phyloP scores from a whole-genome alignment of 495 filamentous ascomycete species.

The Aspergillus carlsbadensis region DNA sequence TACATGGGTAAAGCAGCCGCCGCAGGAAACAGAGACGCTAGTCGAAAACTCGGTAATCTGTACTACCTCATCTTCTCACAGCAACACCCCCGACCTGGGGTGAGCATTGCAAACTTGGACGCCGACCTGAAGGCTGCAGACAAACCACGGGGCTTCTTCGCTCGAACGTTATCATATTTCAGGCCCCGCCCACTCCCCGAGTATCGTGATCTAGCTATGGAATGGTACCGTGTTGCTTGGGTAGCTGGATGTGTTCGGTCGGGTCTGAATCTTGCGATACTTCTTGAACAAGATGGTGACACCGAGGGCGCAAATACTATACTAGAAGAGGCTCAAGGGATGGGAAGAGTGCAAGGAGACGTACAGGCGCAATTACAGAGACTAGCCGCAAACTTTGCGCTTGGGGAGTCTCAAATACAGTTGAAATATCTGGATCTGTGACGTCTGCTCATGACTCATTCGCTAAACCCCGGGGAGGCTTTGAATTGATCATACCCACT shows the following conservation, averaged over 20 bases:
- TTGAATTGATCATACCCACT: no score
- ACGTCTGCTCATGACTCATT: background rate
- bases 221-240: slow-evolving; percentile 35
- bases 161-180: background rate
- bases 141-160: background rate
- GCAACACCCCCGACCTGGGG: slow-evolving; percentile 24
- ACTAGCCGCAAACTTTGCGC: background rate
- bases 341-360: background rate
- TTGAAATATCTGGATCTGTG: background rate
- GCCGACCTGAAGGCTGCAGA: background rate
- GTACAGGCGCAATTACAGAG: no score
- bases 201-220: slow-evolving; percentile 28
- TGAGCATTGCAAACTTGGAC: background rate
- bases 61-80: slow-evolving; percentile 36
- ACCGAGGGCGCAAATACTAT: background rate
- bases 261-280: slow-evolving; percentile 22
- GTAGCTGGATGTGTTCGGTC: slow-evolving; percentile 9
- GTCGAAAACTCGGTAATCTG: slow-evolving; percentile 36
- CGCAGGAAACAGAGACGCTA: slow-evolving; percentile 25
- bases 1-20: slow-evolving; percentile 36
- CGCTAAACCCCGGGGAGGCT: no score
- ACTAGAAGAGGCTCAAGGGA: background rate
- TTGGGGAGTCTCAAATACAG: background rate
- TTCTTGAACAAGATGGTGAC: slow-evolving; percentile 25
- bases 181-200: slow-evolving; percentile 10